phyloP scores from a whole-genome alignment of 805 yeast genomes.

The Ascoidea rubescens region DNA sequence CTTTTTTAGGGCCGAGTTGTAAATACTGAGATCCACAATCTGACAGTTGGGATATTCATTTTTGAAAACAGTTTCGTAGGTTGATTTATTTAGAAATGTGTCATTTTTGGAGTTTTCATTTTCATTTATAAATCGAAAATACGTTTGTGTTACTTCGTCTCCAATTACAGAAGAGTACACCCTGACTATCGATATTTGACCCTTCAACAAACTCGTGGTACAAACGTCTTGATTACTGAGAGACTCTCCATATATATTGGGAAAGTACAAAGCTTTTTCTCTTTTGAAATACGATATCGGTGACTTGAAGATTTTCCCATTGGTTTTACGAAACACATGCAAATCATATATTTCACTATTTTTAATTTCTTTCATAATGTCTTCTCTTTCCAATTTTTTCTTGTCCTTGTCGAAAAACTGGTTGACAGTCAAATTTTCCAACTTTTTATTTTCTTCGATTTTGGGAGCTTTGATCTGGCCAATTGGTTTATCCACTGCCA shows the following conservation, averaged over 20 bases:
- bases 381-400: conserved; percentile 28
- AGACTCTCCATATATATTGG: conserved; percentile 54
- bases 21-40: conserved; percentile 62
- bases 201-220: conserved; percentile 15
- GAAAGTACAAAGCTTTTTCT: conserved; percentile 68
- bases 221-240: conserved; percentile 21
- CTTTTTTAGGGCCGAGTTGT: conserved; percentile 62
- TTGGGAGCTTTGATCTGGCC: conserved; percentile 28
- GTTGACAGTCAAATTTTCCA: conserved; percentile 21
- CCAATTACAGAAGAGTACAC: conserved; percentile 60
- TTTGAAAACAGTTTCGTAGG: conserved; percentile 21
- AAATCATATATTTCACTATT: conserved; percentile 57
- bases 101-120: conserved; percentile 10
- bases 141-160: conserved; percentile 47
- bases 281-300: conserved; percentile 68
- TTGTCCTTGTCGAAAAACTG: conserved; percentile 37
- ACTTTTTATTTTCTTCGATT: conserved; percentile 25
- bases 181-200: conserved; percentile 49
- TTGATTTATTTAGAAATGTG: conserved; percentile 19
- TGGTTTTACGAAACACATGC: conserved; percentile 51
- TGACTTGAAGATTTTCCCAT: conserved; percentile 74
- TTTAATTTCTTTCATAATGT: conserved; percentile 49
- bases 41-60: conserved; percentile 40
- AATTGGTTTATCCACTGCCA: conserved; percentile 27
- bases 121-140: conserved; percentile 29